Conservation (phyloP, 352 stramenopile species). For the Peronospora destructor region DNA sequence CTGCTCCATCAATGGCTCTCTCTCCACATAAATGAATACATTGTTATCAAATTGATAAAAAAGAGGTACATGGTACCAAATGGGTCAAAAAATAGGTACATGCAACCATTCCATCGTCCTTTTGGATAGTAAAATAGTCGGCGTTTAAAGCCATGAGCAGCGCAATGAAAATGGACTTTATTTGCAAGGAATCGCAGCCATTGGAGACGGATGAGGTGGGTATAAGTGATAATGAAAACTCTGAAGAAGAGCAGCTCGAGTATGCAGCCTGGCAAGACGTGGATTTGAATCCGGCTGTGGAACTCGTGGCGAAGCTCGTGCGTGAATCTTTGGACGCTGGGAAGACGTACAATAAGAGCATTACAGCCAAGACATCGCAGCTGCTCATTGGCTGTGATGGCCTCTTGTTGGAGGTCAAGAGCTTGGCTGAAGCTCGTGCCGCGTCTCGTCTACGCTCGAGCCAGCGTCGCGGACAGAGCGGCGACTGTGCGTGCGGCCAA, state of each 20-base stretch:
- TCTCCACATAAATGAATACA: too few species aligned
- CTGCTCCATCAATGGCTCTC: slow-evolving; percentile 25
- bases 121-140: too few species aligned
- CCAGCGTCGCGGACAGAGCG: slow-evolving; percentile 26
- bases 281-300: slow-evolving; percentile 74
- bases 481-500: slow-evolving; percentile 49
- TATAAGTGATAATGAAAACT: slow-evolving; percentile 73
- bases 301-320: slow-evolving; percentile 57
- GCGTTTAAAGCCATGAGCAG: too few species aligned
- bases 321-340: slow-evolving; percentile 46
- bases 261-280: slow-evolving; percentile 72
- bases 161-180: slow-evolving; percentile 81
- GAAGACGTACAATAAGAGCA: slow-evolving; percentile 1
- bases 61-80: too few species aligned
- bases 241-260: slow-evolving; percentile 76
- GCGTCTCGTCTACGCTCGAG: slow-evolving; percentile 29
- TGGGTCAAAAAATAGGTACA: background rate
- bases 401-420: background rate
- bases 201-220: slow-evolving; percentile 36
- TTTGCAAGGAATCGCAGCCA: slow-evolving; percentile 47
- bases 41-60: too few species aligned
- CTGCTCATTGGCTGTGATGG: too few species aligned
- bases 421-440: background rate
- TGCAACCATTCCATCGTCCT: background rate
- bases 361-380: too few species aligned